Evolutionary conservation across 2,329 filamentous ascomycete species (phyloP), one percentile per base, ranked within the genome.

Genomic region (Fusarium beomiforme): DNA sequence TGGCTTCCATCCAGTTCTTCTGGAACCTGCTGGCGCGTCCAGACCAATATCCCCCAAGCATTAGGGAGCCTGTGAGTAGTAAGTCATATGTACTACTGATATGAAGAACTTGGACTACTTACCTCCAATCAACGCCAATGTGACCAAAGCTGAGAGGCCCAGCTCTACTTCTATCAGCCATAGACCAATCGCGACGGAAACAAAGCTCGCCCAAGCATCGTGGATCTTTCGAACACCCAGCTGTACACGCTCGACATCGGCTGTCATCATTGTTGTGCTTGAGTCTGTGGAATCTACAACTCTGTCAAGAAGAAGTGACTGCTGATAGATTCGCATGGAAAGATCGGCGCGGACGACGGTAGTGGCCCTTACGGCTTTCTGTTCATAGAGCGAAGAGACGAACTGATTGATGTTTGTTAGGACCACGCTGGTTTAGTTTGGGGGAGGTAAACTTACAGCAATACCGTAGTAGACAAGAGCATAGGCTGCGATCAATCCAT

Each of bases 361-460:
- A 6, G 44, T 58, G 6, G 55, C 55, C 9, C 55, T 12, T 7
- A 49, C 55, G 8, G 55, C 44, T 4, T 29, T 31, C 6, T 58
- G 55, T 1, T 49, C 42, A 8, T 58, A 58, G 3, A 58, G n/a
- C 2, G 55, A 47, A 1, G 41, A 49, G 0, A 57, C 42, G 1
- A 36, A 37, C n/a, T 24, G 49, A 1, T 19, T 8, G 1, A 19
- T 0, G 2, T 0, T 34, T 1, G 3, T 50, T 16, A 50, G 21
- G 1, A 11, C 6, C 11, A 10, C 4, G 2, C 0, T 5, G 2
- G 0, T 8, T 4, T 2, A 11, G 5, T 5, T 29, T 1, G 0
- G 1, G 0, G 7, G 4, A 8, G 0, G 7, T 3, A 8, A 11
- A 1, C 33, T 31, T 31, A 58, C 55, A 7, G 43, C 55, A 4